Percentiles rank a stretch among this genome's conserved stretches.
Evolutionary conservation across 2,329 filamentous ascomycete species (phyloP).

Genomic region (Fusarium globosum): DNA sequence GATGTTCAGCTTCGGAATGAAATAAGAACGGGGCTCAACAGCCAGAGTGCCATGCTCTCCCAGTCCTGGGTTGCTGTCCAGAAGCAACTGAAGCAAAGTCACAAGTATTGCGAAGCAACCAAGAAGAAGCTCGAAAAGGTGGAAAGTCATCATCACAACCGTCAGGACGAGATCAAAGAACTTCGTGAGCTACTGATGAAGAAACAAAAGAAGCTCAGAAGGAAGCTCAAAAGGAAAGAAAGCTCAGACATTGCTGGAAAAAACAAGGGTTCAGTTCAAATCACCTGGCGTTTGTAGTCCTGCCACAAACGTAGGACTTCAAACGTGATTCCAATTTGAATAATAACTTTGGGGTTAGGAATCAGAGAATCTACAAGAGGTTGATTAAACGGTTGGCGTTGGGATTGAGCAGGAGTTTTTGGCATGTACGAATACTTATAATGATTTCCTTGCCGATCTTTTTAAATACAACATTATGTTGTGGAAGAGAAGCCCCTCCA

Average conservation of each 20-base stretch:
- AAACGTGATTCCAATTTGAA: too few species aligned
- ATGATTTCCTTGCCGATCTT: not conserved
- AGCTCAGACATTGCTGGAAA: too few species aligned
- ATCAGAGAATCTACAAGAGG: too few species aligned
- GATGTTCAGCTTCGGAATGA: not conserved
- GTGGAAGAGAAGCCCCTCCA: accelerated
- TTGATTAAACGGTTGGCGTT: not conserved
- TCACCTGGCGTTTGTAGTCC: not conserved
- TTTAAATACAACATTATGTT: not conserved
- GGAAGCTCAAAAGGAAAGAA: too few species aligned
- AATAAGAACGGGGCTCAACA: not conserved
- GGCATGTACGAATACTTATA: too few species aligned
- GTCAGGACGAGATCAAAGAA: not conserved
- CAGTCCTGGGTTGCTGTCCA: not conserved
- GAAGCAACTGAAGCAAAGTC: not conserved
- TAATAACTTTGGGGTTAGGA: too few species aligned
- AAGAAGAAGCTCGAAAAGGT: not conserved
- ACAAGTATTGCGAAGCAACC: not conserved
- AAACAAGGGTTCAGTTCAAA: not conserved
- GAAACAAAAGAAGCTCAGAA: too few species aligned
- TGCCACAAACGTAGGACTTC: not conserved
- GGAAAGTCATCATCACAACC: not conserved
- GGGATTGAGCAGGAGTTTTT: not conserved
- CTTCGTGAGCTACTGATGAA: not conserved
- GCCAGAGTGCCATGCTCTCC: not conserved